Evolutionary conservation across 139 green algal genomes (phyloP).

Genomic region (Chlorella sp.): DNA sequence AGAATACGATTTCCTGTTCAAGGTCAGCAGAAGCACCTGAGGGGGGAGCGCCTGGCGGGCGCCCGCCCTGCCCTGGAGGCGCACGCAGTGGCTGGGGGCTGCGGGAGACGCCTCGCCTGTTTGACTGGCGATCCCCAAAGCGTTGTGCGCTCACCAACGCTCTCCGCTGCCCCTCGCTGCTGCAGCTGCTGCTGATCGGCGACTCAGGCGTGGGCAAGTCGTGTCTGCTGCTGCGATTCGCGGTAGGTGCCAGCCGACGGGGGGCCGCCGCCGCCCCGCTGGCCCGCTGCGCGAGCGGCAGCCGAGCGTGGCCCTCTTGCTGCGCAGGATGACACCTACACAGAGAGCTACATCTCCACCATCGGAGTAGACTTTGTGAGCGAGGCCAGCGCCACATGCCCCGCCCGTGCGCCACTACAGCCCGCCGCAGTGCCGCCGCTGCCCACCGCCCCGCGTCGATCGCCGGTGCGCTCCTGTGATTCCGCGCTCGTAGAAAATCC

Average conservation of each 20-base stretch:
- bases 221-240: conserved; percentile 95
- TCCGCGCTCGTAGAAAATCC: conserved; percentile 90
- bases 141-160: neutral
- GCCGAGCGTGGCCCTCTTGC: neutral
- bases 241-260: conserved; percentile 51
- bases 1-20: conserved; percentile 91
- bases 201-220: conserved; percentile 97
- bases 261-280: neutral
- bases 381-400: neutral
- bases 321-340: conserved; percentile 98
- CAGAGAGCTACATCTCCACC: conserved; percentile 99
- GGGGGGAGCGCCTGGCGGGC: too few relatives aligned
- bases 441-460: neutral
- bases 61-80: too few relatives aligned
- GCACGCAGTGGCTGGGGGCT: too few relatives aligned
- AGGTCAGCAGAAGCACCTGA: conserved; percentile 51
- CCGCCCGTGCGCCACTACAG: neutral
- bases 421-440: neutral
- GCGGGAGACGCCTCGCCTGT: neutral
- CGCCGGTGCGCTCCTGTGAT: neutral
- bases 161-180: neutral
- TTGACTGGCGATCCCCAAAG: neutral
- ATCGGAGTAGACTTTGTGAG: conserved; percentile 99
- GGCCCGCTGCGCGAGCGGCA: neutral
- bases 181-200: conserved; percentile 94